A percentile compares a stretch with the other conserved stretches of the same genome.
phyloP scores from a whole-genome alignment of 2,329 filamentous ascomycete species.

The Fusarium floridanum region DNA sequence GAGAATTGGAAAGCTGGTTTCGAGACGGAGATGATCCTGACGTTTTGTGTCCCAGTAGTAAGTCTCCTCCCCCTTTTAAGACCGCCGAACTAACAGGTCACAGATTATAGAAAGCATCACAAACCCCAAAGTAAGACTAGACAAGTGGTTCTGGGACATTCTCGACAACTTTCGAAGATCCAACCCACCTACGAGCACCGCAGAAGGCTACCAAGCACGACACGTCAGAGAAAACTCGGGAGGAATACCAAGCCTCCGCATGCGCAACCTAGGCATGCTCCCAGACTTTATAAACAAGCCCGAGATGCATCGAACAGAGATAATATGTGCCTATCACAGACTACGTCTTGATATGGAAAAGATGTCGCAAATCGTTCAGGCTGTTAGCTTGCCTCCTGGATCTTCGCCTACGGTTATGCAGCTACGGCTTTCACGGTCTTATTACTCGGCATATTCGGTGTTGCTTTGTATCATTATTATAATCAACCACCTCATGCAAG shows the following conservation, averaged over 20 bases:
- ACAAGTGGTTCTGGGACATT: constrained; percentile 42
- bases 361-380: constrained; percentile 28
- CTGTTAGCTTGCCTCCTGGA: constrained; percentile 18
- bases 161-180: constrained; percentile 31
- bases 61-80: background rate
- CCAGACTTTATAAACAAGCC: constrained; percentile 38
- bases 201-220: background rate
- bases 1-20: constrained; percentile 46
- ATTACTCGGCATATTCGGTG: constrained; percentile 30
- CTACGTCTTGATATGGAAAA: constrained; percentile 29
- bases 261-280: constrained; percentile 28
- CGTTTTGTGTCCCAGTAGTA: constrained; percentile 51
- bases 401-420: constrained; percentile 26
- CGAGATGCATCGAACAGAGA: constrained; percentile 34
- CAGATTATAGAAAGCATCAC: constrained; percentile 51
- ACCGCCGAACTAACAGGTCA: background rate
- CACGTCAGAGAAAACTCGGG: constrained; percentile 8
- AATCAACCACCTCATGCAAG: constrained; percentile 35
- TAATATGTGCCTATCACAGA: constrained; percentile 30
- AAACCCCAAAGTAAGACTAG: constrained; percentile 31
- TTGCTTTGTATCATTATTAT: constrained; percentile 21
- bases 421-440: constrained; percentile 16
- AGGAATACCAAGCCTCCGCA: constrained; percentile 26
- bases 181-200: constrained; percentile 8
- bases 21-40: constrained; percentile 47